Evolutionary conservation across 768 basidiomycete species (phyloP).

Genomic region (Calocybe cyanea): DNA sequence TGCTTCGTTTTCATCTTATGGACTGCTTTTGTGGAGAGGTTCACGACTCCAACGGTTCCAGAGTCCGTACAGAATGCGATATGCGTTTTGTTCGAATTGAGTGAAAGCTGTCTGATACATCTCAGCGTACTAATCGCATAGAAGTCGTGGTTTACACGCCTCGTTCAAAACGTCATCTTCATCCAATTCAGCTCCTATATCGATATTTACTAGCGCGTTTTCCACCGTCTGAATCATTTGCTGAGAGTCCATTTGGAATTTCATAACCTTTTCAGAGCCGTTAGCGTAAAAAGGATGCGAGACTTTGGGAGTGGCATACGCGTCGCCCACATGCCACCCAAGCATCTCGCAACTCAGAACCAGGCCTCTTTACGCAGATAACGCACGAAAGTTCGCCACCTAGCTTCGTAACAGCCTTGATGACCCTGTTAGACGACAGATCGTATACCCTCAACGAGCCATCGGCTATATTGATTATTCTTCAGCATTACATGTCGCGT

Average conservation of each 20-base stretch:
- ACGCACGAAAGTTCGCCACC: conserved; percentile 63
- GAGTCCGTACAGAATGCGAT: conserved; percentile 71
- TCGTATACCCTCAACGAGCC: conserved; percentile 67
- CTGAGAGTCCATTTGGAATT: conserved; percentile 38
- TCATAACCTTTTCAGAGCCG: conserved; percentile 31
- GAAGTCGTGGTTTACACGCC: conserved; percentile 34
- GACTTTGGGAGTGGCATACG: conserved; percentile 31
- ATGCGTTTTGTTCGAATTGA: conserved; percentile 51
- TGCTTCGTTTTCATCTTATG: conserved; percentile 60
- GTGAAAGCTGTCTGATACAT: conserved; percentile 54
- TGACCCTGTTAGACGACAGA: conserved; percentile 53
- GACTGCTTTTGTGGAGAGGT: conserved; percentile 47
- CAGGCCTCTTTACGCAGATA: conserved; percentile 37
- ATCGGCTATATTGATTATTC: conserved; percentile 43
- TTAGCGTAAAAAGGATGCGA: not conserved
- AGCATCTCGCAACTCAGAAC: conserved; percentile 40
- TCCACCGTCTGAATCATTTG: conserved; percentile 51
- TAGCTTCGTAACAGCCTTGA: conserved; percentile 58
- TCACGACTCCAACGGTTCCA: conserved; percentile 63
- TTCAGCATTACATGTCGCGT: too few species aligned
- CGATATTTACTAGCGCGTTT: conserved; percentile 45
- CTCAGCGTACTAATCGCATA: conserved; percentile 18
- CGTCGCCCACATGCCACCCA: conserved; percentile 67
- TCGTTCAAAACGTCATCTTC: conserved; percentile 66
- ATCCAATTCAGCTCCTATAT: conserved; percentile 36